These are phyloP conservation scores for Tylopilus balloui DNA, from an alignment of 768 basidiomycete species.

Conservation along the genomic window DNA sequence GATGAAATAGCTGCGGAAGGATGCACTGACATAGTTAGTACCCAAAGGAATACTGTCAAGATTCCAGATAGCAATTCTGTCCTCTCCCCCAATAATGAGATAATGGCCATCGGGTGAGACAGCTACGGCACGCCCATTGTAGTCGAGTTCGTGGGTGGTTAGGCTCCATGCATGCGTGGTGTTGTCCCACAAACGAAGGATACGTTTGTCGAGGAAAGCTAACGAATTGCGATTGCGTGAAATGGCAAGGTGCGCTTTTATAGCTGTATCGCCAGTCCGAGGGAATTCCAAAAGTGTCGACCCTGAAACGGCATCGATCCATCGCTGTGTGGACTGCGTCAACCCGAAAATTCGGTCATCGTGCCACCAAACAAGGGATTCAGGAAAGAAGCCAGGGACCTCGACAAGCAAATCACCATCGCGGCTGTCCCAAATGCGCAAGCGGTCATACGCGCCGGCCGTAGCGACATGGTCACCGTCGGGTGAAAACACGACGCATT, in stretches of 20 bases:
- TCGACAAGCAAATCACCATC: constrained; percentile 3
- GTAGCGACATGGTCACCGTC: constrained; percentile 14
- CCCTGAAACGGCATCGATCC: constrained; percentile 11
- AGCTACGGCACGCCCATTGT: constrained; percentile 4
- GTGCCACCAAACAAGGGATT: constrained; percentile 16
- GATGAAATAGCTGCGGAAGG: not conserved
- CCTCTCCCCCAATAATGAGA: constrained; percentile 10
- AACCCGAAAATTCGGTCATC: constrained; percentile 15
- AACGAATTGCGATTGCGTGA: constrained; percentile 7
- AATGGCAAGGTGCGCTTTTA: constrained; percentile 6
- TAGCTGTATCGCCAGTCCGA: not conserved
- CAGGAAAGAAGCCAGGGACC: constrained; percentile 3
- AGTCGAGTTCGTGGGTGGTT: not conserved
- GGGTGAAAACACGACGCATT: constrained; percentile 15
- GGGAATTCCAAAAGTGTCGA: constrained; percentile 10
- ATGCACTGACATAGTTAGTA: not conserved
- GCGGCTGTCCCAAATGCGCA: constrained; percentile 14
- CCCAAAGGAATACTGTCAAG: not conserved
- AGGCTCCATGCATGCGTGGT: constrained; percentile 1
- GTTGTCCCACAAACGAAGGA: constrained; percentile 11
- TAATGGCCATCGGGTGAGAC: constrained; percentile 6
- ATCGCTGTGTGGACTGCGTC: constrained; percentile 5
- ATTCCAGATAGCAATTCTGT: constrained; percentile 14
- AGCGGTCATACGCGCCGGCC: constrained; percentile 1
- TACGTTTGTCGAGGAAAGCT: constrained; percentile 1